phyloP scores from a whole-genome alignment of 345 rosid species.

The Triadica sebifera region DNA sequence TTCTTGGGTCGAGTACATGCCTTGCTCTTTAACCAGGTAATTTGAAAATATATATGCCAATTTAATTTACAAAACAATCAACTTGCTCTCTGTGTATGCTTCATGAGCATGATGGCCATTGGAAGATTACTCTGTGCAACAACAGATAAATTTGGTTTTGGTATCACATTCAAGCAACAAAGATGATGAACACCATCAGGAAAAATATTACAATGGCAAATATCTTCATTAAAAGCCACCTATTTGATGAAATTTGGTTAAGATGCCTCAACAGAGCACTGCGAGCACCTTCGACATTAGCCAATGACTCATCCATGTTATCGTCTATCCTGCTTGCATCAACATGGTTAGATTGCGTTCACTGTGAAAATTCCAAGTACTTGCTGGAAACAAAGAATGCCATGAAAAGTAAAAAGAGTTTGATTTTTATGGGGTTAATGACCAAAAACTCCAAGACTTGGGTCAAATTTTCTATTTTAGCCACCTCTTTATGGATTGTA shows the following conservation, averaged over 20 bases:
- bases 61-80: conserved; percentile 28
- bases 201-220: conserved; percentile 69
- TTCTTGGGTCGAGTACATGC: conserved; percentile 3
- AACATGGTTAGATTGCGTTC: conserved; percentile 12
- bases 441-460: neutral
- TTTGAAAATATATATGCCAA: neutral
- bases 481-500: neutral
- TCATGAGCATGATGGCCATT: neutral
- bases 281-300: conserved; percentile 81
- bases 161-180: conserved; percentile 54
- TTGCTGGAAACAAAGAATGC: neutral
- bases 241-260: conserved; percentile 73
- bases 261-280: conserved; percentile 69
- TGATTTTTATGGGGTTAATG: neutral
- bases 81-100: neutral
- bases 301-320: conserved; percentile 87
- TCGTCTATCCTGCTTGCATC: conserved; percentile 73
- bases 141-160: neutral
- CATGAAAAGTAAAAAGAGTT: neutral
- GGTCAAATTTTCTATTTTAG: neutral
- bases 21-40: conserved; percentile 7
- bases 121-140: neutral
- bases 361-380: neutral
- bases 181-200: conserved; percentile 59
- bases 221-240: conserved; percentile 95